Conservation (phyloP, 148 eudicot genomes). For the Cornus kousa region DNA sequence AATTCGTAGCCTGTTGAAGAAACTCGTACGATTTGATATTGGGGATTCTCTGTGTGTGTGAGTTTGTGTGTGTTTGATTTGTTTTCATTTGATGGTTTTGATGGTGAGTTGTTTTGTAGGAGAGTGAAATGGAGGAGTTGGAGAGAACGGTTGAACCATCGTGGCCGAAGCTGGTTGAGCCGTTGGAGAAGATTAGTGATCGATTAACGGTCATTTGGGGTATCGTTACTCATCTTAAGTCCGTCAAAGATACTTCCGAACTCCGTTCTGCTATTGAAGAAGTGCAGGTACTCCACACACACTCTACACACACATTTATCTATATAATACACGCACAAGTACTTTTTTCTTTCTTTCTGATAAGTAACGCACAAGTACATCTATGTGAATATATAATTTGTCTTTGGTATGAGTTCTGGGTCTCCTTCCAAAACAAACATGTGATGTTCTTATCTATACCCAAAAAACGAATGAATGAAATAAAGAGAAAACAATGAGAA, state of each 20-base stretch:
- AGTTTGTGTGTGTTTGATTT: not conserved
- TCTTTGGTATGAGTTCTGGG: too few relatives aligned
- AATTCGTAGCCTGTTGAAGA: slow-evolving; percentile 59
- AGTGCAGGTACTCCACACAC: slow-evolving; percentile 64
- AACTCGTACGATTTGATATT: slow-evolving; percentile 37
- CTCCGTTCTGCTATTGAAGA: slow-evolving; percentile 98
- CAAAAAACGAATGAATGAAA: too few relatives aligned
- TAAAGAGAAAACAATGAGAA: too few relatives aligned
- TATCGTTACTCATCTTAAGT: slow-evolving; percentile 83
- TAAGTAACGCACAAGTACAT: too few relatives aligned
- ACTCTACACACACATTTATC: not conserved
- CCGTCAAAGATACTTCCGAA: slow-evolving; percentile 76
- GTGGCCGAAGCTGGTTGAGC: slow-evolving; percentile 93
- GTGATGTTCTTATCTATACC: not conserved
- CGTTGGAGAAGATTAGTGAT: slow-evolving; percentile 80
- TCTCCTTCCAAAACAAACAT: too few relatives aligned
- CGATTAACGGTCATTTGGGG: slow-evolving; percentile 81
- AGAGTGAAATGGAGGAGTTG: slow-evolving; percentile 67
- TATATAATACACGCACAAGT: not conserved
- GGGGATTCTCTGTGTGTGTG: not conserved
- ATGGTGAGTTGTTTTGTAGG: slow-evolving; percentile 32
- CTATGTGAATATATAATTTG: too few relatives aligned
- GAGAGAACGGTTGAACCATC: slow-evolving; percentile 82
- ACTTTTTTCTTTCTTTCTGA: too few relatives aligned
- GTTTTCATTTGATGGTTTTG: not conserved